These are phyloP conservation scores for Penicillium sp. DNA, from an alignment of 2,329 filamentous ascomycete species.

Conservation along the genomic window DNA sequence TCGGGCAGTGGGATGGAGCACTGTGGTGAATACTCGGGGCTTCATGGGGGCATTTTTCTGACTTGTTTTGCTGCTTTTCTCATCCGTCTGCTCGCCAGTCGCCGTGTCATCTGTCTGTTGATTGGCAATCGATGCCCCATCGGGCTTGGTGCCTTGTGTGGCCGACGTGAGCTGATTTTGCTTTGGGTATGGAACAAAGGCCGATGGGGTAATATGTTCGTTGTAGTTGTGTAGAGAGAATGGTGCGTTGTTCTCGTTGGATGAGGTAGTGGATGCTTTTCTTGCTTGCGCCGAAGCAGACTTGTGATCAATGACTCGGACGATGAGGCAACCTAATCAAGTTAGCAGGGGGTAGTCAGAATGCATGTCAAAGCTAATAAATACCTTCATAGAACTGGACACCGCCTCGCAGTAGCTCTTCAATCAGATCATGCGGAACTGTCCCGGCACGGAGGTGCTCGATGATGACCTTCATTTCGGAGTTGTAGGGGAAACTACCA, in stretches of 20 bases:
- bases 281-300: constrained; percentile 60
- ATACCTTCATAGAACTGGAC: constrained; percentile 85
- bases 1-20: constrained; percentile 78
- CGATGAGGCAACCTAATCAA: constrained; percentile 71
- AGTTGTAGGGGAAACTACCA: constrained; percentile 86
- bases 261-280: constrained; percentile 52
- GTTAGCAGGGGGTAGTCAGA: constrained; percentile 2
- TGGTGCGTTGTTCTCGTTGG: constrained; percentile 61
- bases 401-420: constrained; percentile 67
- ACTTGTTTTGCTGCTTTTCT: constrained; percentile 38
- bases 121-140: constrained; percentile 14
- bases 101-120: constrained; percentile 23
- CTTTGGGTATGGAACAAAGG: constrained; percentile 71
- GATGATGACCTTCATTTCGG: constrained; percentile 79
- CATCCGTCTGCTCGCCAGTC: constrained; percentile 35
- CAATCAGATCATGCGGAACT: constrained; percentile 83
- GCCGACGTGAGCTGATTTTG: constrained; percentile 37
- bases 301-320: constrained; percentile 88
- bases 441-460: constrained; percentile 74
- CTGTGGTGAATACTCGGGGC: constrained; percentile 69
- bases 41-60: constrained; percentile 49
- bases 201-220: constrained; percentile 82
- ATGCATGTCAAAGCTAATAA: neutral
- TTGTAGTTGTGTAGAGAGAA: constrained; percentile 94
- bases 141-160: constrained; percentile 25